Percentiles rank a stretch among this genome's conserved stretches.
Conservation (phyloP, 208 protist species). For the Histomonas meleagridis region DNA sequence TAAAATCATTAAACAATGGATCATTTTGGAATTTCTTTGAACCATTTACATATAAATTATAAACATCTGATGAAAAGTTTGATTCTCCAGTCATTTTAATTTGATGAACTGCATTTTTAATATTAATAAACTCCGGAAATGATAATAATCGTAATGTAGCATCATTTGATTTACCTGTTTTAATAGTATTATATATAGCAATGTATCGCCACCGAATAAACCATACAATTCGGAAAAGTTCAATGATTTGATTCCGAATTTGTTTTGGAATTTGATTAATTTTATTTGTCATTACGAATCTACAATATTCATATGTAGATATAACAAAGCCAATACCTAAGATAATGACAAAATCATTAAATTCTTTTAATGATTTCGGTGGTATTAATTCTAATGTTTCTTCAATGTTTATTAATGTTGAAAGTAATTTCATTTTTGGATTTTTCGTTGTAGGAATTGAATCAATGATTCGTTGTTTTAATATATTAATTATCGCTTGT, state of each 20-base stretch:
- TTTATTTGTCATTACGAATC: background rate
- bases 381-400: background rate
- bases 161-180: background rate
- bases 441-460: background rate
- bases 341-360: background rate
- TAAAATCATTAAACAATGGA: background rate
- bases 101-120: background rate
- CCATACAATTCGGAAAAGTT: background rate
- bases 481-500: background rate
- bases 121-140: conserved; percentile 11
- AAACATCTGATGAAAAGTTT: background rate
- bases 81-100: background rate
- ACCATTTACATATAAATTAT: background rate
- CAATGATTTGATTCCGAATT: background rate
- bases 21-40: background rate
- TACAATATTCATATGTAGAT: background rate
- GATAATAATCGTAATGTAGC: background rate
- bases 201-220: background rate
- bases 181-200: background rate
- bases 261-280: background rate
- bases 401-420: background rate
- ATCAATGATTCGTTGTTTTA: background rate
- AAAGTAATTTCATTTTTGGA: background rate
- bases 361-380: background rate
- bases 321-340: background rate